phyloP scores from a whole-genome alignment of 202 grass and related monocot genomes.

The Setaria viridis region DNA sequence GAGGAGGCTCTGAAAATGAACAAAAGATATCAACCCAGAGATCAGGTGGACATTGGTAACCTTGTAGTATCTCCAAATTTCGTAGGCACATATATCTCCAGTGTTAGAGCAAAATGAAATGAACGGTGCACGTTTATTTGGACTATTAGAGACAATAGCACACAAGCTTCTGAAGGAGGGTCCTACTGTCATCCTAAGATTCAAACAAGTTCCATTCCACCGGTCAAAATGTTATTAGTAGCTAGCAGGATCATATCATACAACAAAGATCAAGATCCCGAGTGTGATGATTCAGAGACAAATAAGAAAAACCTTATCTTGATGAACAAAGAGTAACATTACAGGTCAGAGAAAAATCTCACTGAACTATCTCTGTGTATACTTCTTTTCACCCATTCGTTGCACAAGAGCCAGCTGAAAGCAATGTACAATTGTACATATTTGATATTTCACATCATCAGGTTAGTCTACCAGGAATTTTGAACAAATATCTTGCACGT shows the following conservation, averaged over 20 bases:
- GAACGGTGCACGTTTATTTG: neutral
- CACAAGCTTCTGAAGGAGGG: neutral
- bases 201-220: neutral
- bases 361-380: neutral
- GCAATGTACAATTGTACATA: neutral
- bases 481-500: neutral
- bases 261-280: neutral
- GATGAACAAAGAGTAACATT: neutral
- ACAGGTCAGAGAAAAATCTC: slow-evolving; percentile 17
- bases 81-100: neutral
- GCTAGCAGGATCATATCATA: neutral
- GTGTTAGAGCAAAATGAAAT: neutral
- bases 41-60: neutral
- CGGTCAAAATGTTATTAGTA: neutral
- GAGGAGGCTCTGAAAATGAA: neutral
- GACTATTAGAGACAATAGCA: neutral
- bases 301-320: neutral
- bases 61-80: slow-evolving; percentile 7
- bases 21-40: neutral
- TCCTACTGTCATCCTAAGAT: neutral
- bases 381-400: neutral
- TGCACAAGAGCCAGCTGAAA: slow-evolving; percentile 27
- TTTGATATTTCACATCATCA: neutral
- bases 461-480: neutral
- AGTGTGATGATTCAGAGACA: slow-evolving; percentile 21